A percentile compares a stretch with the other conserved stretches of the same genome.
Conservation (phyloP, 176 grass and related monocot species). For the Poa annua region DNA sequence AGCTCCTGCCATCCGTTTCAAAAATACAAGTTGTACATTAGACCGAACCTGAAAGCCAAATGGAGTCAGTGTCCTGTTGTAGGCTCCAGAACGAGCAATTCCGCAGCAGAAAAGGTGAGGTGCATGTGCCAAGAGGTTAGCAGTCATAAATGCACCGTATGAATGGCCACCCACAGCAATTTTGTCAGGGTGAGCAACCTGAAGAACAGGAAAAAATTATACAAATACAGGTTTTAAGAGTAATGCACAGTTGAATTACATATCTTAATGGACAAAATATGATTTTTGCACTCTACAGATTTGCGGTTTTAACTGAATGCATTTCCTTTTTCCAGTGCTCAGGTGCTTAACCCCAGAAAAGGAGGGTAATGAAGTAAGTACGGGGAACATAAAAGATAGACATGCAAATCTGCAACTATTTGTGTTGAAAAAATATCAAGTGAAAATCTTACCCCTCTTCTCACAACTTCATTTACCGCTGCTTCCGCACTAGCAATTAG, state of each 20-base stretch:
- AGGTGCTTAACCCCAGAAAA: neutral
- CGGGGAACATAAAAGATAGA: neutral
- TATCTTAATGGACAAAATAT: neutral
- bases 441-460: conserved; percentile 69
- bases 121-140: conserved; percentile 97
- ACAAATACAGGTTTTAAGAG: neutral
- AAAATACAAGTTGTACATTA: neutral
- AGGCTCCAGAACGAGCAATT: conserved; percentile 86
- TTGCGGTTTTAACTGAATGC: neutral
- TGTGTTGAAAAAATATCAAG: conserved; percentile 6
- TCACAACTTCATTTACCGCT: conserved; percentile 68
- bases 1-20: neutral
- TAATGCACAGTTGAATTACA: neutral
- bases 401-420: conserved; percentile 30
- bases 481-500: conserved; percentile 81
- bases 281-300: neutral
- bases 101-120: conserved; percentile 88
- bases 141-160: conserved; percentile 99
- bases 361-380: neutral
- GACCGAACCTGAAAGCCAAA: conserved; percentile 82
- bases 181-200: conserved; percentile 91
- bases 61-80: conserved; percentile 87
- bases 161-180: conserved; percentile 98
- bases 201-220: conserved; percentile 42
- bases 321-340: neutral